Evolutionary conservation across 225 moss, liverwort and hornwort genomes (phyloP), one percentile per base, ranked within the genome.

Genomic region (Antitrichia curtipendula): DNA sequence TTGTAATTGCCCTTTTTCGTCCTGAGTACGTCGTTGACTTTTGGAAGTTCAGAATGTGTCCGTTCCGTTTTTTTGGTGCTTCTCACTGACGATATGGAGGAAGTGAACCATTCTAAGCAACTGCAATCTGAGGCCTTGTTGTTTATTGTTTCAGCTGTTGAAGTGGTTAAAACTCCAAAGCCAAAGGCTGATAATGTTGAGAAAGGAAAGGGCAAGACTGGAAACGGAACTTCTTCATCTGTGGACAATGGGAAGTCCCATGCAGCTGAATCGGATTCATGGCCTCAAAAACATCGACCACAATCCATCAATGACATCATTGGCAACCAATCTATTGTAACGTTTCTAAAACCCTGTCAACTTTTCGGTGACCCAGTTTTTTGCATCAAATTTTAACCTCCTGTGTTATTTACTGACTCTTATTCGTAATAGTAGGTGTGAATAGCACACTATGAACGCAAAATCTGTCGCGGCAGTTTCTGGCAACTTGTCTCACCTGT

Each of bases 251-350:
- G 89, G 57, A 89, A 60, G 63, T 84, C 81, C 77, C 88, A 66
- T 78, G 82, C 78, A 54, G 81, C 86, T 68, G 94, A 92, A 52
- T 76, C 93, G 75, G 96, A 97, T 57, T 93, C 98, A n/a, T 98
- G 98, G 98, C 95, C 98, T 65, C 91, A 92, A 69, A 98, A 98
- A 87, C 95, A 97, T 91, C 95, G 90, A 91, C 98, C 98, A 50
- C 92, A 94, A 87, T 86, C 92, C 38, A 88, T 95, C 50, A 90
- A 92, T 80, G 98, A 97, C 81, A 95, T 98, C 84, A 95, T 97
- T 47, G 98, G 95, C 91, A 98, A 98, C 79, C 96, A 97, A 76
- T 94, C 95, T 84, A 94, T 97, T 86, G 98, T 97, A 95, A 84
- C 58, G n/a, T 63, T 36, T 83, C 40, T 28, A 31, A 13, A 52